Evolutionary conservation across 2,329 filamentous ascomycete genomes (phyloP), one percentile per base, ranked within the genome.

Genomic region (Apiospora phragmitis): DNA sequence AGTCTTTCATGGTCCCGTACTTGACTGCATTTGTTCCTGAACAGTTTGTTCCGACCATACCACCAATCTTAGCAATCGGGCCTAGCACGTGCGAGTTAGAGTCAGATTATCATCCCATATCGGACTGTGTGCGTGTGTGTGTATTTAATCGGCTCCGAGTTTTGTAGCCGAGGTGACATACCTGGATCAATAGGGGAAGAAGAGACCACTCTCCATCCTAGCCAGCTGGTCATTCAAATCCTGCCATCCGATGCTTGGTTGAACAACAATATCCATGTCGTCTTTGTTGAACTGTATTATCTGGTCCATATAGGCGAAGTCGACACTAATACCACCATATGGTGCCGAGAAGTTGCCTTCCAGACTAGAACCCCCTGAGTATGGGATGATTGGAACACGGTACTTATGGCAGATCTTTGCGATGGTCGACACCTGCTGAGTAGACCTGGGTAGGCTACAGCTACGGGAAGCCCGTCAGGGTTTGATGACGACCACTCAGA

Each of bases 211-310:
- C 49, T 89, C 86, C 80, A 92, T 89, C 77, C 93, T 90, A 67
- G 90, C 86, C 65, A 91, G 79, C 75, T 89, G 83, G 74, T 92
- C 90, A 76, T 98, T 98, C 71, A 98, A 83, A 68, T 93, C 90
- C 87, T 97, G 94, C 94, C 94, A 98, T n/a, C 92, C 92, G 12
- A 98, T 91, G 8, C 93, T 93, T 3, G 95, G 95, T 80, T 98
- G 95, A 3, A 98, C 94, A 5, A 97, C 93, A 67, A 97, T 87
- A 76, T 98, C 95, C 93, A 97, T 94, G 79, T 97, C 95, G 4
- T 93, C 92, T 75, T 93, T 91, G 79, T 97, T 92, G 70, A 97
- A 86, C 69, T 91, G 86, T 41, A 98, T 75, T 35, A 97, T 92
- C 76, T 91, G 85, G 79, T 97, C 92, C 95, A 98, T 98, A 77